Base-by-base conservation (phyloP, 2,329 filamentous ascomycete species). In the Hypoxylon sp. region DNA sequence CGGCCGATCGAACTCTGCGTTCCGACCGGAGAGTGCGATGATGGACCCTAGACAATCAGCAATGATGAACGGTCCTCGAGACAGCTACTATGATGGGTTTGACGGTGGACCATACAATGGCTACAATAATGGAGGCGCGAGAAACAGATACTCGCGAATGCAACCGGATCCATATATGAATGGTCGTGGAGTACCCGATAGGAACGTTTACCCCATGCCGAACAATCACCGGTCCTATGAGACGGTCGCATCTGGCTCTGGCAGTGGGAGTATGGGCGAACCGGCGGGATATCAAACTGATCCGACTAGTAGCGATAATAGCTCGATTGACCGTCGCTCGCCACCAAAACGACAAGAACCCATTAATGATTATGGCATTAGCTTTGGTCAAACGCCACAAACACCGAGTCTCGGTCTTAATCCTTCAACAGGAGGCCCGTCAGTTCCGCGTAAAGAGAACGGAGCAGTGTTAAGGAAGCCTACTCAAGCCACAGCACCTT, bases 301-400 rank as follows among this genome's bases (percentile, higher is more conserved):
- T 77, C 95, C 93, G 46, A 83, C 87, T 62, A 96, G 92, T 82
- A 97, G 94, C 77, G 92, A 97, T 77, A 97, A 97, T 82, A 97
- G 93, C 82, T 97, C 94, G 1, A 89, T 97, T 73, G 93, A 97
- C 77, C 90, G 93, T 69, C 84, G 90, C 25, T 87, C 90, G 57
- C 83, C 85, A 4, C 82, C 84, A 37, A 87, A 87, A 74, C 86
- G 84, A 27, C 77, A 79, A 64, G 86, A 90, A 54, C 85, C 86
- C 6, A 76, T 81, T 5, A 90, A 92, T 60, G 87, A 86, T 70
- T 93, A 93, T 74, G 91, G 91, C 56, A 90, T 90, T 70, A 84
- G 82, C 48, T 86, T 88, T 74, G 82, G 78, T 51, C 84, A 85
- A 65, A 73, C 80, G 31, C 74, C 82, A 11, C 83, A 84, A 68